phyloP scores from a whole-genome alignment of 176 grass and related monocot species.

The Triticum dicoccoides region DNA sequence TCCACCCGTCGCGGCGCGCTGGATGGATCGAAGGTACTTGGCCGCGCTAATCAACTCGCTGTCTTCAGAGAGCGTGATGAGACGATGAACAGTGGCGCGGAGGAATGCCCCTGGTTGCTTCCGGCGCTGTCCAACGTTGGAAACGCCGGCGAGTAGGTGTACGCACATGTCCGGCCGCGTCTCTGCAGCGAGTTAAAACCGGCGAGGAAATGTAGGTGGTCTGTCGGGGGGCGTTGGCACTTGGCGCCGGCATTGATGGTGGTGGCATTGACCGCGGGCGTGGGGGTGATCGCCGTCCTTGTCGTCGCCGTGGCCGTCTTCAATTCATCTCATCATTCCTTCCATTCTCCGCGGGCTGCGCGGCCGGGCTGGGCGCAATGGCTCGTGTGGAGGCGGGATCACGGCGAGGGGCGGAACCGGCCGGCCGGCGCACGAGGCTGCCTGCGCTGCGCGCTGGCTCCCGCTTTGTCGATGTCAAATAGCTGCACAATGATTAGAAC shows the following conservation, averaged over 20 bases:
- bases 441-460: background rate
- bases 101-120: background rate
- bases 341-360: too few species aligned
- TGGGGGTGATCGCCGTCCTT: background rate
- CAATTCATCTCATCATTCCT: conserved; percentile 2
- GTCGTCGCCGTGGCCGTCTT: background rate
- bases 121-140: background rate
- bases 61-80: background rate
- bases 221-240: background rate
- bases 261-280: background rate
- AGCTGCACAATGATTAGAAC: background rate
- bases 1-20: background rate
- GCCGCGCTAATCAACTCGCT: background rate
- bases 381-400: background rate
- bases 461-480: background rate
- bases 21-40: background rate
- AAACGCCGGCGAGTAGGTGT: background rate
- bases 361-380: background rate
- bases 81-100: background rate
- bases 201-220: background rate
- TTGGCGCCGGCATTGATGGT: background rate
- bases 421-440: background rate
- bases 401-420: background rate
- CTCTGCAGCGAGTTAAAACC: background rate
- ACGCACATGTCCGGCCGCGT: too few species aligned